These are phyloP conservation scores for Phytopythium cucurbitacearum DNA, from an alignment of 352 stramenopile species.

Conservation along the genomic window DNA sequence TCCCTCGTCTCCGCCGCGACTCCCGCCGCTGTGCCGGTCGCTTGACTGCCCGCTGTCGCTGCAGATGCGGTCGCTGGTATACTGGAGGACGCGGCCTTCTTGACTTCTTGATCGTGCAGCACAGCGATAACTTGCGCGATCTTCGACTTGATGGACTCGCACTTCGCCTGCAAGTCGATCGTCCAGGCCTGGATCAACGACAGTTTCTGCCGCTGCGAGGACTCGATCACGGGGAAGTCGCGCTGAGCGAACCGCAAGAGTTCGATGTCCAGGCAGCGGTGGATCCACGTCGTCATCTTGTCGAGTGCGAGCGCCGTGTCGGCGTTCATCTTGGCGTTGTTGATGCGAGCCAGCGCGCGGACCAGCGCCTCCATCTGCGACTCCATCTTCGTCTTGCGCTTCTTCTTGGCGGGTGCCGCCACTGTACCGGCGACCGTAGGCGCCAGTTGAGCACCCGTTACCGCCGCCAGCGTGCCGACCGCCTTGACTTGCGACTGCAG, in stretches of 20 bases:
- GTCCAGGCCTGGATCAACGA: constrained; percentile 37
- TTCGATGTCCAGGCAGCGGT: constrained; percentile 38
- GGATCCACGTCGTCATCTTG: constrained; percentile 52
- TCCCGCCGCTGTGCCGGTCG: constrained; percentile 6
- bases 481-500: constrained; percentile 17
- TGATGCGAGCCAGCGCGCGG: constrained; percentile 42
- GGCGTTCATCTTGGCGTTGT: constrained; percentile 35
- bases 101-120: constrained; percentile 23
- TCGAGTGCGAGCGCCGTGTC: constrained; percentile 55
- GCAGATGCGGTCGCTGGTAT: constrained; percentile 2
- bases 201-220: constrained; percentile 28
- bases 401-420: constrained; percentile 28
- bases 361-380: constrained; percentile 63
- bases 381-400: constrained; percentile 32
- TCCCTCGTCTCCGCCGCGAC: constrained; percentile 31
- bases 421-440: neutral
- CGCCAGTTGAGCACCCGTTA: constrained; percentile 1
- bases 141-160: constrained; percentile 45
- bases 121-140: constrained; percentile 40
- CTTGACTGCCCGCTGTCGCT: neutral
- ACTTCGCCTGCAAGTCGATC: constrained; percentile 57
- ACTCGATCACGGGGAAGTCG: constrained; percentile 44
- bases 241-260: constrained; percentile 52
- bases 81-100: constrained; percentile 7
- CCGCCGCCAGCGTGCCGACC: neutral